These are phyloP conservation scores for Vairimorpha ceranae DNA, from an alignment of 371 early-diverging fungal genomes.

Conservation along the genomic window DNA sequence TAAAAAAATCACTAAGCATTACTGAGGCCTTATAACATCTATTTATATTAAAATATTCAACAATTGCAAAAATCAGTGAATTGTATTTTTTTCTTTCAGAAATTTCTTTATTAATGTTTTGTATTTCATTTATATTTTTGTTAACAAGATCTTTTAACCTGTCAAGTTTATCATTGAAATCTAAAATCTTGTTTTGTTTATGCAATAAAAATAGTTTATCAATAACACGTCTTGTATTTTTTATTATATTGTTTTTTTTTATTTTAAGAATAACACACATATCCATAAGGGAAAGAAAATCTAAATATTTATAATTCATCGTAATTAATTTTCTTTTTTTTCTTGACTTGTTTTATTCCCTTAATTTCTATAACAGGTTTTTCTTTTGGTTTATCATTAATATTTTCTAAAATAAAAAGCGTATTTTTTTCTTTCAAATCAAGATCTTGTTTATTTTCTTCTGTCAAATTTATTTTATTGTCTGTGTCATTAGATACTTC, in stretches of 20 bases:
- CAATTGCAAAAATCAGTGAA: not conserved
- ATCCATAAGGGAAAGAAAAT: constrained; percentile 6
- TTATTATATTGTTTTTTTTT: constrained; percentile 16
- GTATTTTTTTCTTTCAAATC: too few species aligned
- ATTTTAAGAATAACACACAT: constrained; percentile 9
- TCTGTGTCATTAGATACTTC: too few species aligned
- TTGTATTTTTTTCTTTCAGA: not conserved
- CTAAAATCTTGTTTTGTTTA: constrained; percentile 9
- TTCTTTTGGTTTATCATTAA: not conserved
- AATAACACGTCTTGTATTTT: constrained; percentile 5
- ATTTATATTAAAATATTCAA: constrained; percentile 30
- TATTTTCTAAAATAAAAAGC: constrained; percentile 1
- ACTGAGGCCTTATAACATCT: not conserved
- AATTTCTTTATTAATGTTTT: not conserved
- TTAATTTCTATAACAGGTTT: not conserved
- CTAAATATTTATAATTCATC: not conserved
- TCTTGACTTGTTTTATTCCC: not conserved
- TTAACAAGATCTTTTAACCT: constrained; percentile 19
- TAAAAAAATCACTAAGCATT: not conserved
- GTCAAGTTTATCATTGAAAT: constrained; percentile 14
- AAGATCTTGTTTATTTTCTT: too few species aligned
- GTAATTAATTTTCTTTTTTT: constrained; percentile 4
- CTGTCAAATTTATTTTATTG: too few species aligned
- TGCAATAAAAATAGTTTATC: constrained; percentile 24
- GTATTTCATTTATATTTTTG: constrained; percentile 10